Evolutionary conservation across 2,329 filamentous ascomycete species (phyloP), one percentile per base, ranked within the genome.

Genomic region (Exophiala aquamarina): DNA sequence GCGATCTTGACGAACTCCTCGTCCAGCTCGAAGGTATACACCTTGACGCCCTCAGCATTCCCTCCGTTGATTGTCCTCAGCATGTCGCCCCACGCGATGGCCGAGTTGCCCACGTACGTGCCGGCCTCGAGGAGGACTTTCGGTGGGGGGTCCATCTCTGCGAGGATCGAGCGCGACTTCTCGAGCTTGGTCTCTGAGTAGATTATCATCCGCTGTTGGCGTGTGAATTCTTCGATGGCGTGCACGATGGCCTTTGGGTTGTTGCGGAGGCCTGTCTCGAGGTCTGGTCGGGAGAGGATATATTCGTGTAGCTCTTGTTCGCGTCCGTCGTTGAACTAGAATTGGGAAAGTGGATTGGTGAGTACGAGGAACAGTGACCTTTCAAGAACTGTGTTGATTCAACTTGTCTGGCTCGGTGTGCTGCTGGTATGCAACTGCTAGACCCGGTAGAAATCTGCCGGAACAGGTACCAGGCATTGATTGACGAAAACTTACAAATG

Each of bases 11-110:
- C 63, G 11, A 61, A 37, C 9, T 38, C 17, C 11, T 26, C 23
- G 26, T 68, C 62, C 26, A 66, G 42, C 46, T 72, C 68, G 21
- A 69, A 63, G 1, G 62, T 65, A 52, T 66, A 70, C n/a, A 69
- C 58, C 8, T 62, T 59, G 18, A 5, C 57, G 58, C 5, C 29
- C 43, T 5, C 46, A n/a, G 9, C 52, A 52, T 21, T 62, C 45
- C 8, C 60, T 20, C 18, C 56, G 29, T 56, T 49, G 7, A 66
- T 52, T 6, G 60, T 57, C 11, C 59, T 55, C 10, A 61, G 31
- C n/a, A 40, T 33, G 11, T 40, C 33, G 18, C 43, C 43, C 43
- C 43, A 69, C 2, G 59, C 61, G 10, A 71, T 52, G 2, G 68
- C 66, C 1, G 66, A 69, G 40, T 60, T 63, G 21, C 68, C 66